These are phyloP conservation scores for Creolimax fragrantissima DNA, from an alignment of 78 protist genomes.

Conservation along the genomic window DNA sequence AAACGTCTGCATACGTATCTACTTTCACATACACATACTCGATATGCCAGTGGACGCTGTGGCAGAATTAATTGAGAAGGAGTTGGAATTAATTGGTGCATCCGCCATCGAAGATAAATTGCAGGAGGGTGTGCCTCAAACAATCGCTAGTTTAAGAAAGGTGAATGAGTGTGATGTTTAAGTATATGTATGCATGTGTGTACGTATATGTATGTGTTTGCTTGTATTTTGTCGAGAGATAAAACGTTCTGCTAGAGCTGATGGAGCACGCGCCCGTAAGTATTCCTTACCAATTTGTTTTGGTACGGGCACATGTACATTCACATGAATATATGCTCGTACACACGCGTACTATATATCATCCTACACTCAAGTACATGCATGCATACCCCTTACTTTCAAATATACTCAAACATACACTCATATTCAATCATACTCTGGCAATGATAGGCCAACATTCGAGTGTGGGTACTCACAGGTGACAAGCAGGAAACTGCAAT, in stretches of 20 bases:
- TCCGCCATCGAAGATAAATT: constrained; percentile 48
- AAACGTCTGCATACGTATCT: no score
- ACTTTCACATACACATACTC: no score
- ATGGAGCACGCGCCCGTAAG: no score
- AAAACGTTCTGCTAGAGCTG: no score
- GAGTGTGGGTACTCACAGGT: constrained; percentile 67
- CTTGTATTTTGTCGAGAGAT: background rate
- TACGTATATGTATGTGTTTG: background rate
- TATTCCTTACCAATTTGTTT: no score
- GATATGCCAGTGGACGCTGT: background rate
- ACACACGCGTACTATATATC: no score
- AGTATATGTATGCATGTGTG: constrained; percentile 25
- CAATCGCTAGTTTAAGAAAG: background rate
- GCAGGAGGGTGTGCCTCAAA: constrained; percentile 40
- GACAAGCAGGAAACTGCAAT: constrained; percentile 96
- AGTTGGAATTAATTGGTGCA: constrained; percentile 50
- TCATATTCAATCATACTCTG: no score
- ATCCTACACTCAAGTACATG: no score
- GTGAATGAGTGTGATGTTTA: constrained; percentile 39
- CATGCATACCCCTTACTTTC: no score
- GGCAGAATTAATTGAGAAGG: background rate
- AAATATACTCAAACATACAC: no score
- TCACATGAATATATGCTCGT: no score
- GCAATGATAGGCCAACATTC: background rate
- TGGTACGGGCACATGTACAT: no score